A percentile compares a stretch with the other conserved stretches of the same genome.
Conservation (phyloP, 2,329 filamentous ascomycete species). For the Parascedosporium putredinis region DNA sequence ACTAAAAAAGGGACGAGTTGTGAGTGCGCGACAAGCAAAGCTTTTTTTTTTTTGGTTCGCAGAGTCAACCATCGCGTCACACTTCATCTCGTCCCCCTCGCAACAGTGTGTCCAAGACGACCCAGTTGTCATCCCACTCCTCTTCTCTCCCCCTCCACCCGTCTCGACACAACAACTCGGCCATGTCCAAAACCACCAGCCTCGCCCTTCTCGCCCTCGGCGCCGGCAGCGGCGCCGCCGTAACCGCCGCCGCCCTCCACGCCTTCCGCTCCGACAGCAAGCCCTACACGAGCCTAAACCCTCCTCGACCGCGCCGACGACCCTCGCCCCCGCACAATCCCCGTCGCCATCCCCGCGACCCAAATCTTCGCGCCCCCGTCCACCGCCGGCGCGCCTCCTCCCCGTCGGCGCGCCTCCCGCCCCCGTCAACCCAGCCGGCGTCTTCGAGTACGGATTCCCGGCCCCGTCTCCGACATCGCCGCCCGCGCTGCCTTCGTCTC, state of each 20-base stretch:
- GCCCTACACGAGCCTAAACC: conserved; percentile 13
- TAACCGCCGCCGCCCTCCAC: conserved; percentile 56
- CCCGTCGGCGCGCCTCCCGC: conserved; percentile 24
- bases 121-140: too few relatives aligned
- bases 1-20: too few relatives aligned
- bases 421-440: conserved; percentile 62
- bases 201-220: conserved; percentile 65
- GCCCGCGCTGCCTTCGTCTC: conserved; percentile 69
- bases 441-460: conserved; percentile 89
- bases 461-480: conserved; percentile 75
- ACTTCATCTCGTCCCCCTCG: too few relatives aligned
- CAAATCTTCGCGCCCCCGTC: conserved; percentile 35
- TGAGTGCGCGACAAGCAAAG: too few relatives aligned
- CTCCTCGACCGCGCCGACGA: conserved; percentile 4
- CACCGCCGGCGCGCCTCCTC: conserved; percentile 16
- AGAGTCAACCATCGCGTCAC: too few relatives aligned
- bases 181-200: conserved; percentile 65
- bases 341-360: conserved; percentile 42
- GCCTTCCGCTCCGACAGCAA: conserved; percentile 35
- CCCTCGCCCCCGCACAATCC: conserved; percentile 20
- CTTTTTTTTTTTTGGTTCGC: too few relatives aligned
- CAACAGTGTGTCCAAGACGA: too few relatives aligned
- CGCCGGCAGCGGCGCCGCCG: conserved; percentile 64
- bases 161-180: not conserved
- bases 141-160: too few relatives aligned